Conservation (phyloP, 2,329 filamentous ascomycete genomes). For the Podosphaera fusca region DNA sequence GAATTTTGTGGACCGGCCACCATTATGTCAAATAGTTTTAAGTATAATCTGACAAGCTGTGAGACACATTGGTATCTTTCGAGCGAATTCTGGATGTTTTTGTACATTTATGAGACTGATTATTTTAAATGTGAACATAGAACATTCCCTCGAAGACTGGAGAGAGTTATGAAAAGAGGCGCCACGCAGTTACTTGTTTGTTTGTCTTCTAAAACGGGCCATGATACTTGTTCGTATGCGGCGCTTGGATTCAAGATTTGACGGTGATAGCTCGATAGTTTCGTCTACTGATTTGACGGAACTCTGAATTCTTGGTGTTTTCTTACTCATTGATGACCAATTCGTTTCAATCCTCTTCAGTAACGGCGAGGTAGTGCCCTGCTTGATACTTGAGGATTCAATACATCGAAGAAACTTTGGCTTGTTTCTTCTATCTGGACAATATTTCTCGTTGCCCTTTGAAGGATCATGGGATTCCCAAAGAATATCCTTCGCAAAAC, state of each 20-base stretch:
- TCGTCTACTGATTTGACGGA: neutral
- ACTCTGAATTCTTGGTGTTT: constrained; percentile 5
- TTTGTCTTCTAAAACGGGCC: constrained; percentile 12
- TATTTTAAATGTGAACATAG: neutral
- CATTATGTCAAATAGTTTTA: neutral
- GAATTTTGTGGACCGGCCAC: neutral
- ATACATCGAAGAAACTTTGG: constrained; percentile 17
- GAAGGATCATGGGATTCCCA: constrained; percentile 6
- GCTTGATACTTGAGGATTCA: constrained; percentile 6
- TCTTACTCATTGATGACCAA: constrained; percentile 23
- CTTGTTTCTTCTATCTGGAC: constrained; percentile 30
- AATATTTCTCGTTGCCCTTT: constrained; percentile 7
- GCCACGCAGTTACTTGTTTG: constrained; percentile 5
- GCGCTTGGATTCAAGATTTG: constrained; percentile 5
- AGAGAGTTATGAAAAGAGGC: neutral
- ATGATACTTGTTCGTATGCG: constrained; percentile 9
- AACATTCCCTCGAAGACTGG: neutral
- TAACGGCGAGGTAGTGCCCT: constrained; percentile 9
- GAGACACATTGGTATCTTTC: no score
- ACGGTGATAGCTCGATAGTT: constrained; percentile 6
- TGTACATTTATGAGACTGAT: neutral
- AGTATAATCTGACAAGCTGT: no score
- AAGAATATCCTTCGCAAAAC: constrained; percentile 10
- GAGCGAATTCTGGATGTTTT: neutral
- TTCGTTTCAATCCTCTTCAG: constrained; percentile 25